phyloP scores from a whole-genome alignment of 805 yeast genomes.

The Candida sonorensis region DNA sequence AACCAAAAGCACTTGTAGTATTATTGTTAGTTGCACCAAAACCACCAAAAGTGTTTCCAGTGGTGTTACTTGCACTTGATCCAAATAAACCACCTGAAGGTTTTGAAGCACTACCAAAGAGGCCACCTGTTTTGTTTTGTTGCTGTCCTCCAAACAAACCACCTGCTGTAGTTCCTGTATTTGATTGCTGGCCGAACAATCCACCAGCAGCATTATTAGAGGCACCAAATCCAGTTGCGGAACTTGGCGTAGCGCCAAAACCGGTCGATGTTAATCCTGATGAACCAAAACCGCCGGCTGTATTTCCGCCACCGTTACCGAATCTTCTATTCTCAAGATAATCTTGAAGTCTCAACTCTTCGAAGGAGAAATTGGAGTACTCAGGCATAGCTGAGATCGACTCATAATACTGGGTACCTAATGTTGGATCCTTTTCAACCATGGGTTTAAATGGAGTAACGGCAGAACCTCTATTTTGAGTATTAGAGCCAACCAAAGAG shows the following conservation, averaged over 20 bases:
- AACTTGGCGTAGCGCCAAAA: slow-evolving; percentile 19
- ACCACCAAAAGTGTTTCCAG: slow-evolving; percentile 23
- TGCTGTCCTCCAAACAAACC: slow-evolving; percentile 43
- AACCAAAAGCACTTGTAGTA: slow-evolving; percentile 31
- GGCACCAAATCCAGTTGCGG: slow-evolving; percentile 23
- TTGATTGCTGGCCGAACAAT: slow-evolving; percentile 12
- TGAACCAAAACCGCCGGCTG: slow-evolving; percentile 22
- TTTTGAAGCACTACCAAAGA: slow-evolving; percentile 14
- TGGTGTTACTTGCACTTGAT: slow-evolving; percentile 17
- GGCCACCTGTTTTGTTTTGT: slow-evolving; percentile 16
- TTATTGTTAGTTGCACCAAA: not conserved
- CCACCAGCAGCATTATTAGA: slow-evolving; percentile 22
- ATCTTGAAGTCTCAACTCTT: slow-evolving; percentile 86
- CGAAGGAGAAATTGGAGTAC: slow-evolving; percentile 72
- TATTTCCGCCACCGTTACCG: slow-evolving; percentile 33
- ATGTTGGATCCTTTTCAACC: slow-evolving; percentile 61
- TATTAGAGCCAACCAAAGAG: slow-evolving; percentile 23
- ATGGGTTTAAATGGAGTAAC: slow-evolving; percentile 61
- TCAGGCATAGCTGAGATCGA: slow-evolving; percentile 87
- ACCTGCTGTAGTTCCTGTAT: slow-evolving; percentile 19
- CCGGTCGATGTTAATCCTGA: too few relatives aligned
- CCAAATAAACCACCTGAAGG: slow-evolving; percentile 12
- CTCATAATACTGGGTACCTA: slow-evolving; percentile 56
- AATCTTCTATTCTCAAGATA: slow-evolving; percentile 65
- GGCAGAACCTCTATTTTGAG: slow-evolving; percentile 58